Conservation (phyloP, 2,329 filamentous ascomycete species). For the Fusarium burgessii region DNA sequence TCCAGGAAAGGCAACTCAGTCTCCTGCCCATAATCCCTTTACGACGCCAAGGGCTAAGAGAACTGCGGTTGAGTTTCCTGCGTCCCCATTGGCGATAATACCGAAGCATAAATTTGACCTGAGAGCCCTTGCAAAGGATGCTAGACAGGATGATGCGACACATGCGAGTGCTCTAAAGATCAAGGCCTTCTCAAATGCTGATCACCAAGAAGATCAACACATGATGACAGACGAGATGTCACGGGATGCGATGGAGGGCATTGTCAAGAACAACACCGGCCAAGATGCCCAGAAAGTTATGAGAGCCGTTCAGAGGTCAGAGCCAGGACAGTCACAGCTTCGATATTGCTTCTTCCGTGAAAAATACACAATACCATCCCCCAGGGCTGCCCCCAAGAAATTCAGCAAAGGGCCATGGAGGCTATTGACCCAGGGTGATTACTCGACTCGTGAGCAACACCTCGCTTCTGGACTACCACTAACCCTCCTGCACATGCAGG, state of each 20-base stretch:
- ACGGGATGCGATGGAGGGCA: slow-evolving; percentile 44
- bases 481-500: slow-evolving; percentile 55
- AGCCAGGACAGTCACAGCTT: slow-evolving; percentile 51
- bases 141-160: slow-evolving; percentile 68
- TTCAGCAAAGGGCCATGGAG: slow-evolving; percentile 58
- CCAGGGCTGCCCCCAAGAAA: slow-evolving; percentile 46
- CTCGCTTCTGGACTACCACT: slow-evolving; percentile 73
- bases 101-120: slow-evolving; percentile 73
- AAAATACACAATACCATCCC: slow-evolving; percentile 46
- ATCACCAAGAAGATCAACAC: slow-evolving; percentile 15
- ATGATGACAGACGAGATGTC: slow-evolving; percentile 32
- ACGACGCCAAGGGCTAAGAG: slow-evolving; percentile 63
- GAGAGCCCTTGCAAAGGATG: slow-evolving; percentile 70
- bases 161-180: slow-evolving; percentile 66
- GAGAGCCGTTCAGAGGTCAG: slow-evolving; percentile 64
- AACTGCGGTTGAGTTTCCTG: slow-evolving; percentile 54
- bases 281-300: slow-evolving; percentile 60
- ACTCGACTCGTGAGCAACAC: slow-evolving; percentile 64
- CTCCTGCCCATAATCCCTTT: slow-evolving; percentile 41
- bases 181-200: slow-evolving; percentile 49
- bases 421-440: slow-evolving; percentile 60
- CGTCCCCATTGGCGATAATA: slow-evolving; percentile 63
- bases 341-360: slow-evolving; percentile 65
- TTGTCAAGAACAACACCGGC: slow-evolving; percentile 54
- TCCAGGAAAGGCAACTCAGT: slow-evolving; percentile 35